Base-by-base conservation (phyloP, 768 basidiomycete genomes). In the Stropharia rugosoannulata region DNA sequence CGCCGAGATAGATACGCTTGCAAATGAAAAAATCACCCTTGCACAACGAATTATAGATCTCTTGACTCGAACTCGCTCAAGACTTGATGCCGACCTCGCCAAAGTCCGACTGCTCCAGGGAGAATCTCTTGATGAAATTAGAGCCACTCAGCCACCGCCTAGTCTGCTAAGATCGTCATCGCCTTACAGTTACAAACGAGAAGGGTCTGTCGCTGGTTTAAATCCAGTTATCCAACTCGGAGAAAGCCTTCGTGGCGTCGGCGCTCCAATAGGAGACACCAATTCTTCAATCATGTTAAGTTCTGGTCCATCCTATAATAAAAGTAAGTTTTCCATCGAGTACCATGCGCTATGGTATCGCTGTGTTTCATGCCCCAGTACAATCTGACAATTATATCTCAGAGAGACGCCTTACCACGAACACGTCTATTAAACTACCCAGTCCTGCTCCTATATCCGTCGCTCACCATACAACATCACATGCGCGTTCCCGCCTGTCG, bases 41-140 rank as follows among this genome's bases (percentile, higher is more conserved):
- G 73, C 75, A 0, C 69, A 76, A 55, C 70, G 70, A 5, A 69
- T 80, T n/a, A 68, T 78, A 54, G 70, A 72, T 15, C 68, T 79
- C 15, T 57, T 80, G n/a, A 66, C 64, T 2, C 67, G 74, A 13
- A 75, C 76, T 7, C 70, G 71, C 18, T 70, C 75, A 18, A 70
- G 77, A 27, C 70, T 81, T 13, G 78, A 79, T 54, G 64, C 70
- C 12, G 79, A 81, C 59, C 62, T 81, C 37, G 60, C 60, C 10
- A 71, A 69, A 54, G 74, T 76, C 15, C 66, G 73, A 11, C 58
- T 70, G 5, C 65, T 77, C n/a, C 73, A 75, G 51, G 77, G 75
- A 22, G 75, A 74, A 56, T 47, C 63, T n/a, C 50, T 59, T 32
- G 66, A 63, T 36, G 67, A 65, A 37, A 62, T 56, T 43, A 68